Evolutionary conservation across 768 basidiomycete genomes (phyloP).

Genomic region (Macrolepiota fuliginosa): DNA sequence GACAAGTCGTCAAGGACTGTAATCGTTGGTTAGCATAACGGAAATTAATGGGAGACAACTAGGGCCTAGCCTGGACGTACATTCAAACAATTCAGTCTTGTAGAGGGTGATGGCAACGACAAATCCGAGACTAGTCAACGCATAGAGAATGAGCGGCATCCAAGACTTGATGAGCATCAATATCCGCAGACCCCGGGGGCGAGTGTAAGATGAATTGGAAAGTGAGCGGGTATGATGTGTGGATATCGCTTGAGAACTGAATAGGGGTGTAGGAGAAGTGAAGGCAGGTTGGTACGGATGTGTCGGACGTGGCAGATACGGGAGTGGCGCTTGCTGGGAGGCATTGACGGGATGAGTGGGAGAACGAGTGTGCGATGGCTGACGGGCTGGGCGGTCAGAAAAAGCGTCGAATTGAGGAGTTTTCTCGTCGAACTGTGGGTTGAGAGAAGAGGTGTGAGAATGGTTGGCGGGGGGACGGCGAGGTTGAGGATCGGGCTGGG

Average conservation of each 20-base stretch:
- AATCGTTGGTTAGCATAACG: neutral
- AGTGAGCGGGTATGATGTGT: neutral
- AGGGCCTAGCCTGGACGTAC: slow-evolving; percentile 41
- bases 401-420: neutral
- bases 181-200: slow-evolving; percentile 50
- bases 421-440: slow-evolving; percentile 16
- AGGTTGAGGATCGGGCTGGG: slow-evolving; percentile 24
- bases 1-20: slow-evolving; percentile 82
- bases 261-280: slow-evolving; percentile 8
- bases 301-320: slow-evolving; percentile 4
- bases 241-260: neutral
- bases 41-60: slow-evolving; percentile 12
- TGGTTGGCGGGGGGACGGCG: slow-evolving; percentile 25
- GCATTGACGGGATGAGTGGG: neutral
- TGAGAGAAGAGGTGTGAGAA: slow-evolving; percentile 5
- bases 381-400: neutral
- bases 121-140: slow-evolving; percentile 73
- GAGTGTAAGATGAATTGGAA: slow-evolving; percentile 15
- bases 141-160: slow-evolving; percentile 77
- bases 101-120: slow-evolving; percentile 81
- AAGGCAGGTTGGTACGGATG: slow-evolving; percentile 7
- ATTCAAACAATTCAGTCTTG: slow-evolving; percentile 76
- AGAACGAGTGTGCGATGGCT: neutral
- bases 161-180: slow-evolving; percentile 65
- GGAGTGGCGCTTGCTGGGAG: slow-evolving; percentile 9